These are phyloP conservation scores for Sporisorium reilianum DNA, from an alignment of 1,284 basidiomycete genomes.

Conservation along the genomic window DNA sequence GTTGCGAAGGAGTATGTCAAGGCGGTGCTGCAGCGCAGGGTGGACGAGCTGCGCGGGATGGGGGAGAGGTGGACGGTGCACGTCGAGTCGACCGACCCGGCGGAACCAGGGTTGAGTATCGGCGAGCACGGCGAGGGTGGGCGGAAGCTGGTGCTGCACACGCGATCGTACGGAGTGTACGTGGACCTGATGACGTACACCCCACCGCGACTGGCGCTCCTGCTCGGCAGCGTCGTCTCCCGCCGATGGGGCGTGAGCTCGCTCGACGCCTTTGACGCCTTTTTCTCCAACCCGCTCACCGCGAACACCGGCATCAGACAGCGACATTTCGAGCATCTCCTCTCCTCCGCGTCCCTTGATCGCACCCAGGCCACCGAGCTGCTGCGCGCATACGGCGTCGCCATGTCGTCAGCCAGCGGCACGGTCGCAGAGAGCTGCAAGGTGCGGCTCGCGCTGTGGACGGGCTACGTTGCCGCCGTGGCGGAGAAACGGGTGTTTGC, in stretches of 20 bases:
- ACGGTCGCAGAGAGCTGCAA: slow-evolving; percentile 46
- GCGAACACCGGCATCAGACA: not conserved
- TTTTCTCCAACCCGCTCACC: slow-evolving; percentile 57
- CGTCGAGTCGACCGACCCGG: slow-evolving; percentile 30
- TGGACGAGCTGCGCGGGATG: slow-evolving; percentile 16
- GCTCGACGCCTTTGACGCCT: slow-evolving; percentile 70
- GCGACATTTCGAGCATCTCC: slow-evolving; percentile 25
- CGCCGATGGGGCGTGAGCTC: slow-evolving; percentile 69
- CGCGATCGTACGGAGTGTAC: slow-evolving; percentile 75
- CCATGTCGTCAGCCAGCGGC: no score
- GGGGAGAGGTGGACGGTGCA: slow-evolving; percentile 16
- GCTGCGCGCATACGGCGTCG: slow-evolving; percentile 69
- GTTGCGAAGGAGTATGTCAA: slow-evolving; percentile 25
- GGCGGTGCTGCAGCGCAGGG: slow-evolving; percentile 2
- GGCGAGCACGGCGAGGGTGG: not conserved
- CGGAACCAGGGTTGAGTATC: slow-evolving; percentile 19
- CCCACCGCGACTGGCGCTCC: slow-evolving; percentile 71
- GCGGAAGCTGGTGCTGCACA: slow-evolving; percentile 64
- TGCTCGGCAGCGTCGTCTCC: slow-evolving; percentile 65
- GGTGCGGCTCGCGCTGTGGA: slow-evolving; percentile 14
- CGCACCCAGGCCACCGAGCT: slow-evolving; percentile 69
- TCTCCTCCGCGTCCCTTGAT: slow-evolving; percentile 58
- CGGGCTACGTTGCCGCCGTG: slow-evolving; percentile 15
- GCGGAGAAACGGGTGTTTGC: slow-evolving; percentile 39
- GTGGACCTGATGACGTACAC: slow-evolving; percentile 73